A percentile compares a stretch with the other conserved stretches of the same genome.
Evolutionary conservation across 768 basidiomycete species (phyloP).

Genomic region (Cubamyces sp.): DNA sequence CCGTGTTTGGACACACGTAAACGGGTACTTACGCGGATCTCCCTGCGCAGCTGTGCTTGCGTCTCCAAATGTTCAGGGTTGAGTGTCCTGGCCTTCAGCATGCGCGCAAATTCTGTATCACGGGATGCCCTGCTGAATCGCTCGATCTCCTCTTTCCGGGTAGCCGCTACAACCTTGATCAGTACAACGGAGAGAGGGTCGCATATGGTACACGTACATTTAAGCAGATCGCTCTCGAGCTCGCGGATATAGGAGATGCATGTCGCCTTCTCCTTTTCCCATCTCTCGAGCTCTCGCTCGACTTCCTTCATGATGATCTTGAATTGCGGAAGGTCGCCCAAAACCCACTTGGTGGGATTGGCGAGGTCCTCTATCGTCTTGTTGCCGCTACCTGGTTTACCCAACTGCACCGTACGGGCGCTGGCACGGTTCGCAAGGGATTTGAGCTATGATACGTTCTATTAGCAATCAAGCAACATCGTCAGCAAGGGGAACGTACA

Average conservation of each 20-base stretch:
- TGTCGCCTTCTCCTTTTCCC: slow-evolving; percentile 46
- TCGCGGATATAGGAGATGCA: slow-evolving; percentile 52
- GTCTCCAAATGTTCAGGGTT: slow-evolving; percentile 88
- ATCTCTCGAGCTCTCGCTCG: slow-evolving; percentile 50
- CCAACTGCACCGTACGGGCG: slow-evolving; percentile 1
- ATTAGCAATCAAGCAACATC: neutral
- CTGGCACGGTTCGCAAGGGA: slow-evolving; percentile 12
- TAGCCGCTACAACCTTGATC: slow-evolving; percentile 56
- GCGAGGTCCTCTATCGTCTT: slow-evolving; percentile 51
- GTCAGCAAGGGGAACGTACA: slow-evolving; percentile 46
- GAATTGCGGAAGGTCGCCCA: slow-evolving; percentile 57
- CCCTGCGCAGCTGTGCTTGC: slow-evolving; percentile 73
- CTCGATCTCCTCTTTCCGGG: slow-evolving; percentile 80
- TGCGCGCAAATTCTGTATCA: slow-evolving; percentile 72
- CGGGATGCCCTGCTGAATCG: slow-evolving; percentile 78
- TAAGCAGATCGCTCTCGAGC: slow-evolving; percentile 67
- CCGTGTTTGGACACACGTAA: slow-evolving; percentile 6
- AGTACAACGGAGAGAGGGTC: neutral
- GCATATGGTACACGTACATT: slow-evolving; percentile 47
- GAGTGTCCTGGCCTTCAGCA: slow-evolving; percentile 43
- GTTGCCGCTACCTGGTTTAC: slow-evolving; percentile 43
- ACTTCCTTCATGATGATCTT: slow-evolving; percentile 49
- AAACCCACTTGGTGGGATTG: slow-evolving; percentile 53
- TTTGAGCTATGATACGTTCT: slow-evolving; percentile 15
- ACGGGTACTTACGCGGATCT: slow-evolving; percentile 59